phyloP scores from a whole-genome alignment of 1,284 basidiomycete species.

The Sporisorium graminicola region DNA sequence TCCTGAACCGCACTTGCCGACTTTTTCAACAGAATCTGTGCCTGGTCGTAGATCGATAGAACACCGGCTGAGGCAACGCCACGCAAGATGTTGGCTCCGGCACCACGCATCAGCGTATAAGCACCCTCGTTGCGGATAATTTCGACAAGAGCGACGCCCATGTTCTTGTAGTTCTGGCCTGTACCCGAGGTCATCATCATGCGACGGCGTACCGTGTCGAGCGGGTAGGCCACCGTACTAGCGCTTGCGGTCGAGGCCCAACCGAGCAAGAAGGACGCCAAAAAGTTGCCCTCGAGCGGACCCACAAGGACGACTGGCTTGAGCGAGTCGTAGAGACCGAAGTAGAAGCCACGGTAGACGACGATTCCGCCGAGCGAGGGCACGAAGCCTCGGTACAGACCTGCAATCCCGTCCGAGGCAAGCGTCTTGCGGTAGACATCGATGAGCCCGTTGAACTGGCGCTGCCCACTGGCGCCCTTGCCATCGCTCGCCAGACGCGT shows the following conservation, averaged over 20 bases:
- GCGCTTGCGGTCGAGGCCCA: conserved; percentile 70
- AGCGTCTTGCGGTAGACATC: conserved; percentile 70
- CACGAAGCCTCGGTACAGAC: conserved; percentile 70
- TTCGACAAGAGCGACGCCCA: conserved; percentile 79
- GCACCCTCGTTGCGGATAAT: not conserved
- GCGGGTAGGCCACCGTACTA: conserved; percentile 70
- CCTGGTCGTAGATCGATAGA: not conserved
- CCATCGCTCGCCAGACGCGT: conserved; percentile 70
- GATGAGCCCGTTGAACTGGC: conserved; percentile 70
- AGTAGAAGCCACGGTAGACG: conserved; percentile 70
- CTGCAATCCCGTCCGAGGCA: conserved; percentile 68
- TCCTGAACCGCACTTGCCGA: not conserved
- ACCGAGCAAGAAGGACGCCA: conserved; percentile 69
- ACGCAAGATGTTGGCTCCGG: not conserved
- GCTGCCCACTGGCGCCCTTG: conserved; percentile 69
- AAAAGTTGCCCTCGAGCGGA: conserved; percentile 67
- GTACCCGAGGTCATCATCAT: conserved; percentile 71
- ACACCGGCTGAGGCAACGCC: not conserved
- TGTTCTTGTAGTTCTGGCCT: conserved; percentile 71
- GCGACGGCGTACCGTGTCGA: conserved; percentile 70
- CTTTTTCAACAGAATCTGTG: not conserved
- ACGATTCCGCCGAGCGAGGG: conserved; percentile 70
- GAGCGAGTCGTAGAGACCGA: conserved; percentile 70
- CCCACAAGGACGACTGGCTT: conserved; percentile 69
- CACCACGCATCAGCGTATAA: not conserved